phyloP scores from a whole-genome alignment of 306 rosid genomes.

The Oemleria cerasiformis region DNA sequence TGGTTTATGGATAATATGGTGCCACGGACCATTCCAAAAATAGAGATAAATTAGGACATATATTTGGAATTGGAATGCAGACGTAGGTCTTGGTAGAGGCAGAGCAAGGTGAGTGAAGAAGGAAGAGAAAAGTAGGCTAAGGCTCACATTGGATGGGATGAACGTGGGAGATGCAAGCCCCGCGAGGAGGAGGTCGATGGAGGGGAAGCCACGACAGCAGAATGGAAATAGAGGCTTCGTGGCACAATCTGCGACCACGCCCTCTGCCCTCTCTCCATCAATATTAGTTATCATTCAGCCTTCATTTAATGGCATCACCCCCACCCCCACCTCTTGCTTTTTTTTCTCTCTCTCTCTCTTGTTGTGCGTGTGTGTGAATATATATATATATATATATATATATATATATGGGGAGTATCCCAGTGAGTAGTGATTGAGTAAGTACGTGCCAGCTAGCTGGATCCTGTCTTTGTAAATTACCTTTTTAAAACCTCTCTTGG shows the following conservation, averaged over 20 bases:
- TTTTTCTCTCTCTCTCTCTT: neutral
- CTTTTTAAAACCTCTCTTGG: neutral
- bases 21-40: too few relatives aligned
- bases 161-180: constrained; percentile 57
- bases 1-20: too few relatives aligned
- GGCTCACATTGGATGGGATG: neutral
- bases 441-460: neutral
- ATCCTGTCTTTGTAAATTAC: neutral
- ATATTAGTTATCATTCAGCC: neutral
- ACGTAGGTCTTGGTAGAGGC: too few relatives aligned
- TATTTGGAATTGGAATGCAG: too few relatives aligned
- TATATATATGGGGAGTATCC: too few relatives aligned
- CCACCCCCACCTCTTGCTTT: neutral
- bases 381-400: too few relatives aligned
- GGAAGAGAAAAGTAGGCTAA: neutral
- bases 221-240: constrained; percentile 28
- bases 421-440: too few relatives aligned
- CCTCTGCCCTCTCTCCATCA: constrained; percentile 3
- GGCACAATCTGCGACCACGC: constrained; percentile 55
- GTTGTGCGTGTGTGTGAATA: neutral
- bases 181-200: constrained; percentile 33
- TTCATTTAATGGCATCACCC: constrained; percentile 11
- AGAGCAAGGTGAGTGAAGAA: too few relatives aligned
- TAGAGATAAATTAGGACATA: too few relatives aligned
- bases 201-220: constrained; percentile 58